Base-by-base conservation (phyloP, 306 rosid species). In the Acmispon strigosus region DNA sequence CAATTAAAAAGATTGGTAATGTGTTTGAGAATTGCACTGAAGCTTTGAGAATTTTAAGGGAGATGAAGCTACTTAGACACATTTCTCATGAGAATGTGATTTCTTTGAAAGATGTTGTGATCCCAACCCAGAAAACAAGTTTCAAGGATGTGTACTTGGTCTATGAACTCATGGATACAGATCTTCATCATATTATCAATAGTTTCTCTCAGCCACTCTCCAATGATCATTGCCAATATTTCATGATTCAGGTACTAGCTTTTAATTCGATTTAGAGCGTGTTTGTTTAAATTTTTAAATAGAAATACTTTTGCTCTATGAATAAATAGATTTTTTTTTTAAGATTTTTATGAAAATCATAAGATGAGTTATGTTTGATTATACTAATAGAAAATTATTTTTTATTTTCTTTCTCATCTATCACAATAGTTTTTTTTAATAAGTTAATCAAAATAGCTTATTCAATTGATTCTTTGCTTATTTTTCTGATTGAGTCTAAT, bases 111-210 rank as follows among this genome's bases (percentile, higher is more conserved):
- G 97, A 93, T 84, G 88, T 93, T 42, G 87, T 90, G 96, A 76
- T 88, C 88, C 90, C 96, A 10, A 66, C 61, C 20, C 88, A 85
- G 8, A 78, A 82, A 75, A 68, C 78, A 48, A 85, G 80, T 60
- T 90, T 90, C 78, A 87, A 74, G 80, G 97, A 93, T 75, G 90
- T 90, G 9, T 90, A 93, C 73, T 85, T 93, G 78, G 97, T 93
- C 74, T 93, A 88, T 51, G 97, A 93, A 78, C 97, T 93, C 41
- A 93, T 93, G 98, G 97, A 90, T 42, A 88, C 94, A 1, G 97
- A 93, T 86, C 94, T 93, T 55, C 86, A 87, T 66, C 90, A 87
- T 24, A 87, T 93, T 77, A 90, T 90, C 8, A 6, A 4, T 6
- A 84, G 81, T 75, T 93, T 96, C 7, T 27, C 97, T 0, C 92